phyloP scores from a whole-genome alignment of 2,329 filamentous ascomycete species.

The Aspergillus pseudoglaucus region DNA sequence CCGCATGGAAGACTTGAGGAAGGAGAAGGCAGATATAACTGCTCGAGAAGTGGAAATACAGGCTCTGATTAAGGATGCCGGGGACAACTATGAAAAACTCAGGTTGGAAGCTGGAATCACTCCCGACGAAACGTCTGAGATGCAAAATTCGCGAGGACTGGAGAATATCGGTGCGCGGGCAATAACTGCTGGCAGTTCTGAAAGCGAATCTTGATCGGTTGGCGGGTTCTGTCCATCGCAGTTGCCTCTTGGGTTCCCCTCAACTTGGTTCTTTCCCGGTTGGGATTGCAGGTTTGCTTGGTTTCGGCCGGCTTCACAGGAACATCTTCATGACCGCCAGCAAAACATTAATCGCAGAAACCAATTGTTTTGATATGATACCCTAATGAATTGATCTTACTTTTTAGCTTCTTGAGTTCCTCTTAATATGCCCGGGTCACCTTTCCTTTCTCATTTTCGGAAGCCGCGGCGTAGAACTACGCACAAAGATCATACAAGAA shows the following conservation, averaged over 20 bases:
- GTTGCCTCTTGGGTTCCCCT: not conserved
- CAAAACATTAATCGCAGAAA: not conserved
- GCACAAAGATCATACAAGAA: slow-evolving; percentile 6
- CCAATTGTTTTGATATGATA: slow-evolving; percentile 7
- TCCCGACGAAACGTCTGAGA: slow-evolving; percentile 19
- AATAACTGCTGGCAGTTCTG: slow-evolving; percentile 20
- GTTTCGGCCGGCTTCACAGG: too few relatives aligned
- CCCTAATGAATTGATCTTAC: slow-evolving; percentile 1
- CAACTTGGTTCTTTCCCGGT: slow-evolving; percentile 6
- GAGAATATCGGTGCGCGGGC: slow-evolving; percentile 32
- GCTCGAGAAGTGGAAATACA: slow-evolving; percentile 74
- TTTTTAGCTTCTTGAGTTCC: slow-evolving; percentile 14
- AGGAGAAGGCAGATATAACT: slow-evolving; percentile 62
- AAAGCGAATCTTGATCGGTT: slow-evolving; percentile 16
- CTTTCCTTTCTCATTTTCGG: slow-evolving; percentile 26
- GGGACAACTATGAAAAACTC: slow-evolving; percentile 60
- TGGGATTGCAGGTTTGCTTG: not conserved
- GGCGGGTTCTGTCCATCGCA: not conserved
- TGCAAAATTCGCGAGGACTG: slow-evolving; percentile 29
- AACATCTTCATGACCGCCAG: not conserved
- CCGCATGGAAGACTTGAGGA: slow-evolving; percentile 59
- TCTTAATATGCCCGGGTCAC: slow-evolving; percentile 20
- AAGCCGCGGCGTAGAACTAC: slow-evolving; percentile 15
- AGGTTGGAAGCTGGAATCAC: slow-evolving; percentile 38
- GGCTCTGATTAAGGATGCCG: slow-evolving; percentile 70